Evolutionary conservation across 768 basidiomycete genomes (phyloP), one percentile per base, ranked within the genome.

Genomic region (Paxillus involutus): DNA sequence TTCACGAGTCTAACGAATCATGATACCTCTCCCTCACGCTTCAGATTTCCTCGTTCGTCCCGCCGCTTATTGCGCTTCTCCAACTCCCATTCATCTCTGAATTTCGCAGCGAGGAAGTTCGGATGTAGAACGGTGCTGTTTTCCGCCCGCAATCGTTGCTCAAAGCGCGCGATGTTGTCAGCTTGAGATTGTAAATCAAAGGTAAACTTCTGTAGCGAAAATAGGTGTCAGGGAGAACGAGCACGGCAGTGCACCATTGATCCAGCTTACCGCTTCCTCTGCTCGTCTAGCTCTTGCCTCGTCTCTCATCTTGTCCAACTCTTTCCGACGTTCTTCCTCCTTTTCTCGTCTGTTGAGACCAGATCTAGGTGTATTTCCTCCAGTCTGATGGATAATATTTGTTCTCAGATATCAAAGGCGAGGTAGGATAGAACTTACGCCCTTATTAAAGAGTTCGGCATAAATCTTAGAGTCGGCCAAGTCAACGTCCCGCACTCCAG

Each of bases 271-370:
- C 44, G 77, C 75, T 59, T 88, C 86, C 40, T 74, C 69, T 17
- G 71, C 70, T 10, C 84, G 77, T 58, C 80, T 85, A 1, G 77
- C 78, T 57, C 78, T 77, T 16, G 84, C 85, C 37, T 89, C 88
- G 37, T 89, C 85, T 51, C 85, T 78, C 84, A 87, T 80, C 63
- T 75, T 81, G 62, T 84, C 77, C 60, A 90, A 61, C 53, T 91
- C 86, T 59, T 78, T 85, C 52, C 81, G 76, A 45, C 86, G 75
- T 63, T 89, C 86, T 58, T 88, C 87, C n/a, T 87, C 82, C 42
- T 75, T 77, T 54, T 69, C 56, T 50, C 49, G 51, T 44, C 79
- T 63, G 48, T 72, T 81, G 52, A 77, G 60, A 19, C 78, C 78
- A 29, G 80, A 77, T 14, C 68, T 73, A 10, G 80, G 73, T 36